Conservation (phyloP, 306 rosid species). For the Herpetospermum pedunculosum region DNA sequence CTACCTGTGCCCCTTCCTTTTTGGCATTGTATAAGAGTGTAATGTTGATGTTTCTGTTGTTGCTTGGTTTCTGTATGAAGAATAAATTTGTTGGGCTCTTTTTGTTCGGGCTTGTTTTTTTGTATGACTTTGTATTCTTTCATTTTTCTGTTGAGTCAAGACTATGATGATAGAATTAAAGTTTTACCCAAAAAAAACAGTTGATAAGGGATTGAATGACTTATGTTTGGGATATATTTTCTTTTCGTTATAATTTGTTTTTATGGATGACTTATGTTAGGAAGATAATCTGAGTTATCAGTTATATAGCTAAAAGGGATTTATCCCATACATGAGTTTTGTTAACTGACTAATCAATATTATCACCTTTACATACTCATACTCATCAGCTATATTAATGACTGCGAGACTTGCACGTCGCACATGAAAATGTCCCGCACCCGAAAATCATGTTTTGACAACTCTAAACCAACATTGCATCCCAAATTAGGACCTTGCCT, state of each 20-base stretch:
- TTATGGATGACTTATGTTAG: neutral
- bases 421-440: too few species aligned
- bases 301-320: neutral
- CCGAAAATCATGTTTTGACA: too few species aligned
- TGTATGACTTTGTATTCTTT: too few species aligned
- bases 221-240: neutral
- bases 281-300: neutral
- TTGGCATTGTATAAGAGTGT: neutral
- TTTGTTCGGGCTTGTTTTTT: too few species aligned
- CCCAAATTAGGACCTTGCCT: neutral
- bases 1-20: neutral
- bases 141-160: too few species aligned
- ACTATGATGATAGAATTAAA: neutral
- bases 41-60: neutral
- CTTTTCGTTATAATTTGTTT: neutral
- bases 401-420: too few species aligned
- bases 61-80: neutral
- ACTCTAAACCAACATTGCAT: neutral
- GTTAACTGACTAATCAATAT: too few species aligned
- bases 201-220: neutral
- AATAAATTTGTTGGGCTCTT: neutral
- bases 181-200: neutral
- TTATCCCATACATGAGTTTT: neutral
- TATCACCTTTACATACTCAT: too few species aligned
- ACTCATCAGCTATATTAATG: neutral